Conservation (phyloP, 805 yeast species). For the Jamesozyma jinghongensis region DNA sequence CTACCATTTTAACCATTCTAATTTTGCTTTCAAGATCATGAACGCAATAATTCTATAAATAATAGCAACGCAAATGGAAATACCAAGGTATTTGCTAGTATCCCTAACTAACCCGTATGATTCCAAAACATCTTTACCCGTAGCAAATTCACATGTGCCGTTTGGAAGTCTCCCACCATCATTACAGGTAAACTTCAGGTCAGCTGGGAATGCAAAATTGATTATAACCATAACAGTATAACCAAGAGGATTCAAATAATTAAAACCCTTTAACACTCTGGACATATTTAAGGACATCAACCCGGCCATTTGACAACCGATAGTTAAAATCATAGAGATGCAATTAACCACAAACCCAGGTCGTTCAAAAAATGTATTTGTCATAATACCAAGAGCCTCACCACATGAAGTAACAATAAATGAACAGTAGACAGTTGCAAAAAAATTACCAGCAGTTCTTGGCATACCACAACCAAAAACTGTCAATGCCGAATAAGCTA, state of each 20-base stretch:
- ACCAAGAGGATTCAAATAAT: conserved; percentile 69
- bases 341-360: conserved; percentile 75
- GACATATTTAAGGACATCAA: conserved; percentile 73
- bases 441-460: conserved; percentile 55
- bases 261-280: conserved; percentile 54
- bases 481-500: conserved; percentile 50
- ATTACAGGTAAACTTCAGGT: conserved; percentile 43
- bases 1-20: conserved; percentile 25
- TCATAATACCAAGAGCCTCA: conserved; percentile 74
- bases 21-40: conserved; percentile 19
- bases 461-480: conserved; percentile 71
- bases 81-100: conserved; percentile 32
- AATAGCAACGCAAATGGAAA: conserved; percentile 21
- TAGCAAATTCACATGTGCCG: conserved; percentile 38
- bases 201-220: conserved; percentile 47
- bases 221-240: conserved; percentile 56
- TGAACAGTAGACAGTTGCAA: conserved; percentile 48
- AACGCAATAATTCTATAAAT: conserved; percentile 22
- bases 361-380: conserved; percentile 63
- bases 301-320: conserved; percentile 81
- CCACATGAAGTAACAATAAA: conserved; percentile 60
- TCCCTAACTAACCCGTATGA: conserved; percentile 38
- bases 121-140: conserved; percentile 50
- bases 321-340: conserved; percentile 53
- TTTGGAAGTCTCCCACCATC: conserved; percentile 30